These are phyloP conservation scores for Wickerhamiella infanticola DNA, from an alignment of 1,139 yeast genomes.

Conservation along the genomic window DNA sequence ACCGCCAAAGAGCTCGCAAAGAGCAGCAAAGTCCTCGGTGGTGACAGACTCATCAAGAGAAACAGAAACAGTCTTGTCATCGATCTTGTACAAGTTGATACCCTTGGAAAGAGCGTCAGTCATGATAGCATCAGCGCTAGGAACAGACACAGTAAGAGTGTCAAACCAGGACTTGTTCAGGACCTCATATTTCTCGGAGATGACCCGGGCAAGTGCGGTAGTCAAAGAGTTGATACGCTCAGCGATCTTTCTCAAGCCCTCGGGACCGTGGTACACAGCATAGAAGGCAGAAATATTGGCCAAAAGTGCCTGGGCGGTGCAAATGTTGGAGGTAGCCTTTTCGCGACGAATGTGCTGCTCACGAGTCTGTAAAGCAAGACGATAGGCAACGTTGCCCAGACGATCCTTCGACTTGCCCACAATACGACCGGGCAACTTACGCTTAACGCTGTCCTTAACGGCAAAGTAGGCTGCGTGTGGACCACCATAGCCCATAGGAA, in stretches of 20 bases:
- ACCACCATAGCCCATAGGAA: constrained; percentile 95
- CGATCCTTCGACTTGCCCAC: constrained; percentile 90
- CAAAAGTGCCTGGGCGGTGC: constrained; percentile 92
- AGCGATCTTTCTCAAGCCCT: constrained; percentile 74
- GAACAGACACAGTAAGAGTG: constrained; percentile 57
- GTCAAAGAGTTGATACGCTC: constrained; percentile 64
- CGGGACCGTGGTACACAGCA: constrained; percentile 92
- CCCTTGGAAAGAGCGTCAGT: constrained; percentile 45
- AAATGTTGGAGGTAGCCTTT: constrained; percentile 92
- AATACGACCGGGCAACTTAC: constrained; percentile 93
- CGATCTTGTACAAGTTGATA: constrained; percentile 63
- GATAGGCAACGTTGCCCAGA: constrained; percentile 70
- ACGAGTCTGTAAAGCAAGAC: constrained; percentile 92
- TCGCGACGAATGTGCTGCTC: constrained; percentile 97
- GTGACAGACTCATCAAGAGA: constrained; percentile 81
- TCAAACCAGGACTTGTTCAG: constrained; percentile 65
- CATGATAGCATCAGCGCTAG: constrained; percentile 40
- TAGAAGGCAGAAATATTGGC: constrained; percentile 95
- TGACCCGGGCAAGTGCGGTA: constrained; percentile 46
- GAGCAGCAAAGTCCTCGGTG: constrained; percentile 39
- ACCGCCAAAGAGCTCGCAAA: constrained; percentile 36
- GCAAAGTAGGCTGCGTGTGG: constrained; percentile 98
- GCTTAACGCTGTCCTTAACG: constrained; percentile 56
- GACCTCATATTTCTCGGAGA: constrained; percentile 27
- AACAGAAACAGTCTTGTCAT: constrained; percentile 47